Conservation (phyloP, 441 rosid genomes). For the Eruca vesicaria region DNA sequence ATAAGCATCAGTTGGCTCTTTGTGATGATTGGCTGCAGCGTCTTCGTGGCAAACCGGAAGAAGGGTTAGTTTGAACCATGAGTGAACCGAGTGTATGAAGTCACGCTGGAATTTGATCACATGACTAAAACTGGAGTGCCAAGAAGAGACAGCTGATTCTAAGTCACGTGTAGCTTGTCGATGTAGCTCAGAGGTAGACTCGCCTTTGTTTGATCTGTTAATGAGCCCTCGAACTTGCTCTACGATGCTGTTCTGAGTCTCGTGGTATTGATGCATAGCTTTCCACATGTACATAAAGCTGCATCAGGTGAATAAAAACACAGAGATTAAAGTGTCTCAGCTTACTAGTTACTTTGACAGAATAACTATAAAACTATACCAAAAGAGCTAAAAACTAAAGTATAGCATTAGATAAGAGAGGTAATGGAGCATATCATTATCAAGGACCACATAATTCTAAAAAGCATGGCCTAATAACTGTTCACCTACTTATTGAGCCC, state of each 20-base stretch:
- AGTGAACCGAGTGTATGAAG: constrained; percentile 61
- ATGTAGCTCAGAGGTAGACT: constrained; percentile 84
- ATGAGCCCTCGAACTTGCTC: constrained; percentile 93
- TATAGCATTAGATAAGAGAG: not conserved
- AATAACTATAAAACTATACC: not conserved
- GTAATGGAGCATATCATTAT: not conserved
- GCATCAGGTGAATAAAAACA: constrained; percentile 30
- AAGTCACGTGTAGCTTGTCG: constrained; percentile 86
- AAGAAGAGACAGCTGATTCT: constrained; percentile 71
- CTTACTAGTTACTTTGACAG: not conserved
- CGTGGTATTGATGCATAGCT: constrained; percentile 84
- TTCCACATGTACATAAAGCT: constrained; percentile 97
- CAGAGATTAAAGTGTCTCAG: not conserved
- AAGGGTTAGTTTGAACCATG: constrained; percentile 85
- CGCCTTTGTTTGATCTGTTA: constrained; percentile 60
- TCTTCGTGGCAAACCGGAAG: constrained; percentile 60
- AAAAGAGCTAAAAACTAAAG: not conserved
- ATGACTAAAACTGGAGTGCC: constrained; percentile 84
- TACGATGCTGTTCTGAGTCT: constrained; percentile 76
- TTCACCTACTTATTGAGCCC: not conserved
- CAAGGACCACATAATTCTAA: not conserved
- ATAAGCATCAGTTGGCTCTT: constrained; percentile 44
- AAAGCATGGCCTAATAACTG: not conserved
- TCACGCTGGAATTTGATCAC: constrained; percentile 77
- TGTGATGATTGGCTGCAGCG: constrained; percentile 27